A percentile compares a stretch with the other conserved stretches of the same genome.
phyloP scores from a whole-genome alignment of 345 rosid genomes.

The Eucalyptus curtisii region DNA sequence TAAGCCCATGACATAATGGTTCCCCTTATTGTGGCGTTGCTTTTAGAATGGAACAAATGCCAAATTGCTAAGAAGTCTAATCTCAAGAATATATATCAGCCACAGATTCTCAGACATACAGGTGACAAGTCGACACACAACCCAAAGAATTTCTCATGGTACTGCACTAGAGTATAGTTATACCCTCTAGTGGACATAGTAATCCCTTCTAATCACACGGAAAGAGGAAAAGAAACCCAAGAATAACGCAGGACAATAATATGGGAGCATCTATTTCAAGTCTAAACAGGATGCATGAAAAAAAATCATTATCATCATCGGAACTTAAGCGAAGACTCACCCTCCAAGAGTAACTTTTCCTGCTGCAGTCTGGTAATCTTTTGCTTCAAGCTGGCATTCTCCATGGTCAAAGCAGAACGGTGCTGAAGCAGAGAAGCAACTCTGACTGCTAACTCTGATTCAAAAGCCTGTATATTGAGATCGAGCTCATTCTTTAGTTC shows the following conservation, averaged over 20 bases:
- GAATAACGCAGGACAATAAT: neutral
- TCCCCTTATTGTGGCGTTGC: neutral
- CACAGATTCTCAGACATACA: neutral
- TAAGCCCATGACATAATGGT: neutral
- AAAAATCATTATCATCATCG: neutral
- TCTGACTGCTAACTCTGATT: conserved; percentile 46
- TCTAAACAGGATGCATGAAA: neutral
- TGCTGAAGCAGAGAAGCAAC: conserved; percentile 47
- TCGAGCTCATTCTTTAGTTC: neutral
- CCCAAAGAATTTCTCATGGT: neutral
- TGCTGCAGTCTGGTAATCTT: conserved; percentile 36
- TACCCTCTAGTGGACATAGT: neutral
- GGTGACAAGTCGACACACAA: neutral
- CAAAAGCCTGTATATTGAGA: conserved; percentile 29
- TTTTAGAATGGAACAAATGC: neutral
- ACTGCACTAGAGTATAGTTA: neutral
- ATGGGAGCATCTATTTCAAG: neutral
- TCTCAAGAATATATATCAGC: neutral
- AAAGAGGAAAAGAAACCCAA: neutral
- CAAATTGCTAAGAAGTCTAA: neutral
- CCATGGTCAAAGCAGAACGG: conserved; percentile 43
- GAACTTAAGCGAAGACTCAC: conserved; percentile 6
- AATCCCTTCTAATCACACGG: neutral
- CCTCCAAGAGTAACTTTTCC: conserved; percentile 46
- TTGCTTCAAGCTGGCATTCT: conserved; percentile 53